A percentile compares a stretch with the other conserved stretches of the same genome.
Evolutionary conservation across 768 basidiomycete species (phyloP).

Genomic region (Clathrus columnatus): DNA sequence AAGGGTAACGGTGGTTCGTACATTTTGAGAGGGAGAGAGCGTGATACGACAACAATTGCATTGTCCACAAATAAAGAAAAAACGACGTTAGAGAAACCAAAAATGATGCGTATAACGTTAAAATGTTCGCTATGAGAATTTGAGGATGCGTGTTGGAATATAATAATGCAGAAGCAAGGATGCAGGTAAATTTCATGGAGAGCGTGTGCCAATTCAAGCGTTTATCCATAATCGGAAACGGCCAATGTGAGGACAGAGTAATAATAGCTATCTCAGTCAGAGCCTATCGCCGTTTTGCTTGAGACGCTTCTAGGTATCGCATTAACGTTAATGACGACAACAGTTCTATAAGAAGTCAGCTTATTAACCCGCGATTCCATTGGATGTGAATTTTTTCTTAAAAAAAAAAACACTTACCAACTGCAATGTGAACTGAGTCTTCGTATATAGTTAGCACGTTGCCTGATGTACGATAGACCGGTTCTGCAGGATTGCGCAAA

Average conservation of each 20-base stretch:
- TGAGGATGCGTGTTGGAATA: no score
- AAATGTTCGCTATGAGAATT: not conserved
- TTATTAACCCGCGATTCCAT: not conserved
- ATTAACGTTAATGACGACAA: slow-evolving; percentile 1
- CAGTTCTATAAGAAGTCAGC: not conserved
- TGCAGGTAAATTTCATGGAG: no score
- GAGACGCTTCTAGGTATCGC: slow-evolving; percentile 1
- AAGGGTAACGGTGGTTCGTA: not conserved
- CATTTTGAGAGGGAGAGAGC: not conserved
- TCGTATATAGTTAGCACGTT: slow-evolving; percentile 55
- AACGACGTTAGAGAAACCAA: not conserved
- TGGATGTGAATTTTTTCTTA: not conserved
- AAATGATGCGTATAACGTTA: not conserved
- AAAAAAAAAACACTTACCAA: not conserved
- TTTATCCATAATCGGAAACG: no score
- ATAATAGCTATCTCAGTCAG: no score
- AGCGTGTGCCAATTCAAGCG: no score
- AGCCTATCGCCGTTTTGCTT: not conserved
- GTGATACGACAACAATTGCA: not conserved
- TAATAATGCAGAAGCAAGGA: no score
- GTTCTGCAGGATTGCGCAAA: slow-evolving; percentile 46
- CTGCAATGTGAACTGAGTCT: slow-evolving; percentile 3
- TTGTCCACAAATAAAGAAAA: not conserved
- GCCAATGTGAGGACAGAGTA: no score
- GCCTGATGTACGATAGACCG: slow-evolving; percentile 51